Evolutionary conservation across 2,329 filamentous ascomycete genomes (phyloP).

Genomic region (Ramichloridium luteum): DNA sequence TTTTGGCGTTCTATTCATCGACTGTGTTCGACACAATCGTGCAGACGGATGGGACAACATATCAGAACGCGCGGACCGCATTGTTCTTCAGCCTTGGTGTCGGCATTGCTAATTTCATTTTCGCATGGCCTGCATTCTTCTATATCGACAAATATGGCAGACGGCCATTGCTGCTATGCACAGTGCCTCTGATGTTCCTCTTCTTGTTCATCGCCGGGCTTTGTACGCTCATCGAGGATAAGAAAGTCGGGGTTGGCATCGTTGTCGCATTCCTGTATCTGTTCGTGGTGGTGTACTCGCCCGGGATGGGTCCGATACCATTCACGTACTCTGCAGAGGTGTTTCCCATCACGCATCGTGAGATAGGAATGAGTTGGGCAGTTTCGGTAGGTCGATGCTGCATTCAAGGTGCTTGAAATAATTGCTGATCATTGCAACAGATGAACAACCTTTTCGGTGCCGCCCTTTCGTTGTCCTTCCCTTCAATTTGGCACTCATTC

Average conservation of each 20-base stretch:
- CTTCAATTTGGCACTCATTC: constrained; percentile 36
- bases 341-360: constrained; percentile 23
- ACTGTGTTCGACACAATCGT: constrained; percentile 19
- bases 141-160: constrained; percentile 40
- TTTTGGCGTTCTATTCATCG: constrained; percentile 28
- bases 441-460: constrained; percentile 33
- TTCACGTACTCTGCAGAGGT: constrained; percentile 25
- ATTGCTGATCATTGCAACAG: neutral
- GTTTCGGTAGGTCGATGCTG: constrained; percentile 27
- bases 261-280: constrained; percentile 23
- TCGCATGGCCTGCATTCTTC: constrained; percentile 47
- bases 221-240: constrained; percentile 38
- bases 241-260: constrained; percentile 22
- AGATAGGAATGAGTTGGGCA: constrained; percentile 20
- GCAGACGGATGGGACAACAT: constrained; percentile 10
- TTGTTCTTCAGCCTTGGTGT: constrained; percentile 48
- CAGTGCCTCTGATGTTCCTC: constrained; percentile 40
- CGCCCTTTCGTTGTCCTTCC: constrained; percentile 40
- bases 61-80: constrained; percentile 30
- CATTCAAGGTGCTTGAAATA: neutral
- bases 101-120: constrained; percentile 46
- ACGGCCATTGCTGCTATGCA: constrained; percentile 37
- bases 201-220: constrained; percentile 37
- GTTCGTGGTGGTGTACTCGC: constrained; percentile 17
- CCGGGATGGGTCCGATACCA: constrained; percentile 20